phyloP scores from a whole-genome alignment of 768 basidiomycete species.

The Lactarius sanguifluus region DNA sequence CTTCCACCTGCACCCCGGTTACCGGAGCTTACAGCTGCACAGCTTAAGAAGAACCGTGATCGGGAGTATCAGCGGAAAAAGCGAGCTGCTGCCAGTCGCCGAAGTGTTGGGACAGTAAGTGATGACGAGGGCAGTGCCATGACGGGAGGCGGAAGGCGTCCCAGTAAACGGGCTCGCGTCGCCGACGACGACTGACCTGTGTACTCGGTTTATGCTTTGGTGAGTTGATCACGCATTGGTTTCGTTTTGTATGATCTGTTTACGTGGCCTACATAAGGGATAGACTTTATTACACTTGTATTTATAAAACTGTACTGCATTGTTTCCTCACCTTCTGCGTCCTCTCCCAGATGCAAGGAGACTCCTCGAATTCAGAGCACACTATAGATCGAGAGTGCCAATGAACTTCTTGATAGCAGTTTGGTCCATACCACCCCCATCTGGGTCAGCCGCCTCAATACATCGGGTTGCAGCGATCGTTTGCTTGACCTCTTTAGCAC shows the following conservation, averaged over 20 bases:
- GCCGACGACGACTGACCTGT: constrained; percentile 47
- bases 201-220: not conserved
- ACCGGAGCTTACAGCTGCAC: constrained; percentile 67
- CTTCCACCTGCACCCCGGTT: constrained; percentile 69
- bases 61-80: constrained; percentile 80
- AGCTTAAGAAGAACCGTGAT: constrained; percentile 76
- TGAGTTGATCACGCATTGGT: not conserved
- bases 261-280: not conserved
- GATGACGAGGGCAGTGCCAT: constrained; percentile 65
- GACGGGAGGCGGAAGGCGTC: constrained; percentile 46
- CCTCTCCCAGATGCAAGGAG: not conserved
- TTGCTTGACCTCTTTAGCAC: constrained; percentile 66
- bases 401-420: constrained; percentile 53
- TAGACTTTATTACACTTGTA: constrained; percentile 22
- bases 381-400: constrained; percentile 44
- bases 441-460: constrained; percentile 79
- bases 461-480: constrained; percentile 75
- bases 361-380: not conserved
- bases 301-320: constrained; percentile 16
- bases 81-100: constrained; percentile 57
- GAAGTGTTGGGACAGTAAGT: constrained; percentile 66
- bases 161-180: constrained; percentile 66
- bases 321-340: constrained; percentile 9
- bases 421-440: constrained; percentile 63
- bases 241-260: constrained; percentile 1